A percentile compares a stretch with the other conserved stretches of the same genome.
These are phyloP conservation scores for Lobulomyces angularis DNA, from an alignment of 192 early-diverging fungal genomes.

Conservation along the genomic window DNA sequence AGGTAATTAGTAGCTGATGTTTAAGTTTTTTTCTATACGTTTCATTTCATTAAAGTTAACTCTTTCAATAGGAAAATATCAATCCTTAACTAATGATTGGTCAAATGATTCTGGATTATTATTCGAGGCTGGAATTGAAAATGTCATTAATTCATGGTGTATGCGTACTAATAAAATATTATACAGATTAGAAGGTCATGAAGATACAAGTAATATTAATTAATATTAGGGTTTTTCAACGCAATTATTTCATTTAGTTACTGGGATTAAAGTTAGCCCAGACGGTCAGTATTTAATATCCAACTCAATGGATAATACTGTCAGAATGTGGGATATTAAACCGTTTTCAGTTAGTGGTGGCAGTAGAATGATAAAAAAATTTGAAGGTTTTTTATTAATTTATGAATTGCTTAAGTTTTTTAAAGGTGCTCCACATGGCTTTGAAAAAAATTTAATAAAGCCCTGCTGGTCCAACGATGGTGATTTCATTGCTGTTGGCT, in stretches of 20 bases:
- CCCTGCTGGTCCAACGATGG: constrained; percentile 85
- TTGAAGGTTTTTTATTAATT: constrained; percentile 41
- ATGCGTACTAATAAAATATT: constrained; percentile 54
- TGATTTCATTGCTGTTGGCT: constrained; percentile 67
- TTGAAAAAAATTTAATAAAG: constrained; percentile 83
- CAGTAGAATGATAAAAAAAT: constrained; percentile 63
- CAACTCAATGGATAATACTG: constrained; percentile 91
- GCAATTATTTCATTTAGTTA: no score
- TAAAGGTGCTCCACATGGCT: constrained; percentile 80
- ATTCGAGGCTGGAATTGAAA: constrained; percentile 82
- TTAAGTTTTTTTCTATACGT: not conserved
- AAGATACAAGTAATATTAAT: no score
- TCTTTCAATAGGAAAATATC: constrained; percentile 32
- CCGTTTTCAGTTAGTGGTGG: constrained; percentile 60
- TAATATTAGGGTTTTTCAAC: no score
- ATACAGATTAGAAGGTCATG: constrained; percentile 67
- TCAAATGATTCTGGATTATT: constrained; percentile 67
- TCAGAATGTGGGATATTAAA: constrained; percentile 87
- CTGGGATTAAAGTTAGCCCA: constrained; percentile 70
- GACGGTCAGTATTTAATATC: constrained; percentile 73
- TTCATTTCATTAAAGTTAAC: no score
- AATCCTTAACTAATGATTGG: constrained; percentile 64
- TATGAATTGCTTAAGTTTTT: constrained; percentile 3
- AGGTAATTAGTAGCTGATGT: constrained; percentile 10
- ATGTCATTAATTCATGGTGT: constrained; percentile 72